These are phyloP conservation scores for Suhomyces canberraensis DNA, from an alignment of 805 yeast genomes.

Conservation along the genomic window DNA sequence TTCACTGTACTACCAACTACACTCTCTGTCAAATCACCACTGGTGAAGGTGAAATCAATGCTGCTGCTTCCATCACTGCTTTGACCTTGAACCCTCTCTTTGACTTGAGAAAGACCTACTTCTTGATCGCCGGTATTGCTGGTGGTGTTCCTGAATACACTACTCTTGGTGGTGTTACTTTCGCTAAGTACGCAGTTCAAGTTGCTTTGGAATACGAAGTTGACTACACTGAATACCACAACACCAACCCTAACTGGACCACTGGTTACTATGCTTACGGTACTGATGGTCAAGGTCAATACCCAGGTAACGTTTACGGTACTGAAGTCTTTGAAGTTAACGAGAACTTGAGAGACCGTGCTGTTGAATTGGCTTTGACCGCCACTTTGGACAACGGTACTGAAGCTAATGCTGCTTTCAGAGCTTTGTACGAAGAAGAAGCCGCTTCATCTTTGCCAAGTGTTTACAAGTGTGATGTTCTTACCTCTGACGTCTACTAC, in stretches of 20 bases:
- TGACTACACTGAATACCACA: constrained; percentile 37
- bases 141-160: constrained; percentile 58
- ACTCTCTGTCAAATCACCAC: constrained; percentile 58
- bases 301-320: constrained; percentile 57
- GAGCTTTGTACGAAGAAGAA: constrained; percentile 43
- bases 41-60: constrained; percentile 71
- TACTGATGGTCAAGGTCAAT: constrained; percentile 44
- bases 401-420: constrained; percentile 39
- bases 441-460: constrained; percentile 51
- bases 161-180: constrained; percentile 59
- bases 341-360: constrained; percentile 55
- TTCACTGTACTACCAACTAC: constrained; percentile 53
- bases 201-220: constrained; percentile 59
- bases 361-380: constrained; percentile 48
- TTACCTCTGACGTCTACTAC: constrained; percentile 61
- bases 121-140: constrained; percentile 62
- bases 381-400: constrained; percentile 47
- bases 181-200: constrained; percentile 59
- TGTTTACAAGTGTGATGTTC: constrained; percentile 53
- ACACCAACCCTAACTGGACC: constrained; percentile 47
- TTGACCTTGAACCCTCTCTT: constrained; percentile 51
- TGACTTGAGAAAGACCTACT: constrained; percentile 58
- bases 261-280: constrained; percentile 60
- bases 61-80: constrained; percentile 58
- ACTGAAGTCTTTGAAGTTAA: constrained; percentile 65